These are phyloP conservation scores for Pythium folliculosum DNA, from an alignment of 352 stramenopile species.

Conservation along the genomic window DNA sequence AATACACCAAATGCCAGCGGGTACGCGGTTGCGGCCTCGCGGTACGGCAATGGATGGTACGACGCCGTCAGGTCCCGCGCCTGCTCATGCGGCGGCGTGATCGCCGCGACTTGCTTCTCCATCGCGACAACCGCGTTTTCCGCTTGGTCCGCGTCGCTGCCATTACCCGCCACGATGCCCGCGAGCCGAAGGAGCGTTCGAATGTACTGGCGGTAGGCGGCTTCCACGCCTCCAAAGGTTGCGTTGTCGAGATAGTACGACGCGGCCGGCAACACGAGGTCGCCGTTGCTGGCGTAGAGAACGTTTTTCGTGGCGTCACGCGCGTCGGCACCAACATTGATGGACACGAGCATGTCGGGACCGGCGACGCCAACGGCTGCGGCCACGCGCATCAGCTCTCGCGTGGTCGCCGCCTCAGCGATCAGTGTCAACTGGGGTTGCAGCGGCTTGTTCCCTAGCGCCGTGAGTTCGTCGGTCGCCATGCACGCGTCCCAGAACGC, in stretches of 20 bases:
- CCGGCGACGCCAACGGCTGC: slow-evolving; percentile 27
- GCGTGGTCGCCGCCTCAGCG: slow-evolving; percentile 7
- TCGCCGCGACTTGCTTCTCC: slow-evolving; percentile 65
- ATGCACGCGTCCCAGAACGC: slow-evolving; percentile 31
- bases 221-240: slow-evolving; percentile 37
- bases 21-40: slow-evolving; percentile 43
- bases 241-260: slow-evolving; percentile 88
- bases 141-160: slow-evolving; percentile 8
- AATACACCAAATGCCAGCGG: slow-evolving; percentile 50
- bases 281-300: slow-evolving; percentile 62
- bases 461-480: slow-evolving; percentile 9
- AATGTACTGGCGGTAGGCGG: slow-evolving; percentile 39
- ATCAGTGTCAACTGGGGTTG: slow-evolving; percentile 12
- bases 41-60: slow-evolving; percentile 86
- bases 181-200: slow-evolving; percentile 39
- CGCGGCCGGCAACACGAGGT: slow-evolving; percentile 69
- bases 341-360: slow-evolving; percentile 70
- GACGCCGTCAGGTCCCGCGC: slow-evolving; percentile 57
- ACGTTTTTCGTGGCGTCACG: slow-evolving; percentile 74
- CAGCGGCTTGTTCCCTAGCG: slow-evolving; percentile 14
- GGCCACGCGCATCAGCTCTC: slow-evolving; percentile 22
- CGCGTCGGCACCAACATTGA: slow-evolving; percentile 54
- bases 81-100: slow-evolving; percentile 65
- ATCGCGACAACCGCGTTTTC: slow-evolving; percentile 52
- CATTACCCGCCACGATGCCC: slow-evolving; percentile 6